Base-by-base conservation (phyloP, 352 stramenopile species). In the Pythium oligandrum region DNA sequence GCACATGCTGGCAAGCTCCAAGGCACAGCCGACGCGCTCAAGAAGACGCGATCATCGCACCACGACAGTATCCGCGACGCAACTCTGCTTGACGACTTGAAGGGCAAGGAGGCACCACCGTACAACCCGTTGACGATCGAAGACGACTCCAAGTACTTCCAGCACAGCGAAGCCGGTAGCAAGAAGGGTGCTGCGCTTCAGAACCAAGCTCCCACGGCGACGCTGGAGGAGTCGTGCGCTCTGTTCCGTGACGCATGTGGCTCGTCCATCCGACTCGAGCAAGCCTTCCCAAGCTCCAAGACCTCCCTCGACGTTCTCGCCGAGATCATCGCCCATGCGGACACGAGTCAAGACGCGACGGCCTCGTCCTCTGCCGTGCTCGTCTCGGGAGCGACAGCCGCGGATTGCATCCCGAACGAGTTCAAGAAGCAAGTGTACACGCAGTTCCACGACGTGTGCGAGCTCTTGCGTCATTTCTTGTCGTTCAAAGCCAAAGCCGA, bases 391-490 rank as follows among this genome's bases (percentile, higher is more conserved):
- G 73, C 73, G 1, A 66, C 85, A 48, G 75, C 78, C 1, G 78
- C 82, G 4, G 78, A 88, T 44, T 88, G 73, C 47, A 93, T 93
- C 54, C 82, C 82, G 35, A 88, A 75, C 40, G 81, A 95, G 42
- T 93, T 93, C 61, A 93, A 93, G 65, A 90, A 90, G 57, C 77
- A 90, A 49, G 69, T 95, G 40, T 90, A 88, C 75, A 84, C 81
- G 44, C 81, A 91, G 51, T 93, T 92, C 57, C 82, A 93, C 63
- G 80, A 93, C 51, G 83, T 93, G 51, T 84, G 73, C 38, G 84
- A 95, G 53, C 38, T 95, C 40, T 55, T 95, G 51, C 80, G 84
- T 33, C 84, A 95, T 58, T 95, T 91, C 39, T 53, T 93, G 34
- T 82, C 79, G 46, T 95, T 95, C 63, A 89, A 91, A 52, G 68